Evolutionary conservation across 2,329 filamentous ascomycete species (phyloP).

Genomic region (Elsinoe ampelina): DNA sequence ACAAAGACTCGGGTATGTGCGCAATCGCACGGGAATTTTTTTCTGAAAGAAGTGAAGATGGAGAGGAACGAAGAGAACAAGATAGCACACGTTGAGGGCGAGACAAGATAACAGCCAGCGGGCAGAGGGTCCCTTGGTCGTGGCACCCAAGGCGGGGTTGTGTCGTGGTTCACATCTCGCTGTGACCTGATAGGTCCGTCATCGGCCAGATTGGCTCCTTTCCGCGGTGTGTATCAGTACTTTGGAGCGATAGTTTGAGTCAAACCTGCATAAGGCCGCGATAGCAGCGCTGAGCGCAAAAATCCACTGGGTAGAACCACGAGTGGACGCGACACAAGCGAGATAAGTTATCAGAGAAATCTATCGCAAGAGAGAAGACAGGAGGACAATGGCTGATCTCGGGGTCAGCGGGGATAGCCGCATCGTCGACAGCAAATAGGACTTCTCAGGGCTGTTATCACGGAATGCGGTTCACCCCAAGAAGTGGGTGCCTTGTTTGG

Average conservation of each 20-base stretch:
- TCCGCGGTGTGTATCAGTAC: background rate
- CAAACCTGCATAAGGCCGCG: background rate
- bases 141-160: slow-evolving; percentile 5
- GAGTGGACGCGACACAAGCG: too few relatives aligned
- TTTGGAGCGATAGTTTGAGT: background rate
- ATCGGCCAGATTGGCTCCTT: background rate
- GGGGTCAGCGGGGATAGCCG: too few relatives aligned
- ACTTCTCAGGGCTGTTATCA: too few relatives aligned
- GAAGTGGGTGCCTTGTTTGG: too few relatives aligned
- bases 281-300: background rate
- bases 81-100: background rate
- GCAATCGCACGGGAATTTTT: slow-evolving; percentile 10
- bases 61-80: background rate
- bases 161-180: background rate
- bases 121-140: too few relatives aligned
- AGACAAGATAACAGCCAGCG: background rate
- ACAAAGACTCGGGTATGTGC: background rate
- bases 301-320: too few relatives aligned
- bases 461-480: too few relatives aligned
- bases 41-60: background rate
- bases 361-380: too few relatives aligned
- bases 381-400: too few relatives aligned
- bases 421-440: too few relatives aligned
- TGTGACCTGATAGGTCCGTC: background rate
- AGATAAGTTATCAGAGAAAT: too few relatives aligned